These are phyloP conservation scores for Umbelopsis sp. DNA, from an alignment of 371 early-diverging fungal species.

Conservation along the genomic window DNA sequence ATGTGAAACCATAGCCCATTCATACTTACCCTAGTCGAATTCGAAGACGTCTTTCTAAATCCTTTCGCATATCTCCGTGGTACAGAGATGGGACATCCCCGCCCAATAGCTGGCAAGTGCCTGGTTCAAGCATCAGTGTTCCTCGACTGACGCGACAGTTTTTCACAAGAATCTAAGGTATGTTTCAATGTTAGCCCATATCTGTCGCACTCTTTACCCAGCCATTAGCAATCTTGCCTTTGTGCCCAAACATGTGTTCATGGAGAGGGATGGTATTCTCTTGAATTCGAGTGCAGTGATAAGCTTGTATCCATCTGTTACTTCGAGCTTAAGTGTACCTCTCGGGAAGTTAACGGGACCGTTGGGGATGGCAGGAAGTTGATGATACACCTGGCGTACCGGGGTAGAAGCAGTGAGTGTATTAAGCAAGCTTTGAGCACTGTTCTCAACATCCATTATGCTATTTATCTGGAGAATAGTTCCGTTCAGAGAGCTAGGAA, in stretches of 20 bases:
- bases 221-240: conserved; percentile 29
- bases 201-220: neutral
- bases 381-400: conserved; percentile 36
- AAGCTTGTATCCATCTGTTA: conserved; percentile 40
- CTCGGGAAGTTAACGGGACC: conserved; percentile 32
- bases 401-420: conserved; percentile 26
- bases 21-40: conserved; percentile 24
- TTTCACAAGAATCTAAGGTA: conserved; percentile 35
- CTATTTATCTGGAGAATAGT: conserved; percentile 45
- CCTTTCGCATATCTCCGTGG: conserved; percentile 35
- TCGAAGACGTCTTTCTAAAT: conserved; percentile 34
- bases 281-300: conserved; percentile 42
- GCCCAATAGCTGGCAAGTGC: conserved; percentile 37
- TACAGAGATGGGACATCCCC: conserved; percentile 36
- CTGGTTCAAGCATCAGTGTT: conserved; percentile 32
- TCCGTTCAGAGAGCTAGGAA: conserved; percentile 17
- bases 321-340: conserved; percentile 38
- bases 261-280: conserved; percentile 27
- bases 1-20: too few relatives aligned
- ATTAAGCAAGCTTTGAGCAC: conserved; percentile 33
- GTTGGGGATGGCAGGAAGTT: conserved; percentile 19
- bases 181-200: neutral
- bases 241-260: conserved; percentile 46
- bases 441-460: conserved; percentile 35
- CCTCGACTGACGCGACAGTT: conserved; percentile 39